phyloP scores from a whole-genome alignment of 192 early-diverging fungal genomes.

The Backusella tuberculispora region DNA sequence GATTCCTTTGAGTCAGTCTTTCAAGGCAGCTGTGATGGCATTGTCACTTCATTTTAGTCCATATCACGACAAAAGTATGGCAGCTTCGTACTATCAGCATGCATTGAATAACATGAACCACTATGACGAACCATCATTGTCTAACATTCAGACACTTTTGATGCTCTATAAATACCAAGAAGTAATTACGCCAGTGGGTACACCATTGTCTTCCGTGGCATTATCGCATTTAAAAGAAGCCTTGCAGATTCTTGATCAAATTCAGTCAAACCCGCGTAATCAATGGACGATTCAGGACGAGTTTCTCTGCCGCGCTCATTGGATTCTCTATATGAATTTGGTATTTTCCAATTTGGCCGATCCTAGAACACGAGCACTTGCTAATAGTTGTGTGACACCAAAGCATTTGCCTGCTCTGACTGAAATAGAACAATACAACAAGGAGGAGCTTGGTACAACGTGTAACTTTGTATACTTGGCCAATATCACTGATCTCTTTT shows the following conservation, averaged over 20 bases:
- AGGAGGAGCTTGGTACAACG: background rate
- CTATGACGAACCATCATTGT: background rate
- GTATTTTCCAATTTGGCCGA: conserved; percentile 15
- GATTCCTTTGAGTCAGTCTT: background rate
- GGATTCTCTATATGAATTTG: conserved; percentile 20
- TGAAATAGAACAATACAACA: conserved; percentile 18
- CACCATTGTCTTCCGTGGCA: background rate
- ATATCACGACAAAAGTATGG: background rate
- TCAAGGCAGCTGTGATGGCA: conserved; percentile 10
- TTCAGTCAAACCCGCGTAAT: background rate
- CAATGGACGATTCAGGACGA: background rate
- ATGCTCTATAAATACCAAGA: conserved; percentile 29
- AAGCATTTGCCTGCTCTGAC: background rate
- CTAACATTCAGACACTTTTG: conserved; percentile 9
- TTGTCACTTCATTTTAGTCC: background rate
- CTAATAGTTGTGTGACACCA: background rate
- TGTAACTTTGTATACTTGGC: conserved; percentile 2
- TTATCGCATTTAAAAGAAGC: background rate
- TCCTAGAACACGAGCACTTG: background rate
- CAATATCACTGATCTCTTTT: conserved; percentile 13
- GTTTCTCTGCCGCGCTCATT: conserved; percentile 15
- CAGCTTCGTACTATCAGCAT: background rate
- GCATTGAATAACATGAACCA: conserved; percentile 7
- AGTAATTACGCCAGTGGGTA: conserved; percentile 16
- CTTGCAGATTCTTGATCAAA: conserved; percentile 14